Percentiles rank a stretch among this genome's conserved stretches.
Conservation (phyloP, 306 rosid species). For the Fragaria vesca region DNA sequence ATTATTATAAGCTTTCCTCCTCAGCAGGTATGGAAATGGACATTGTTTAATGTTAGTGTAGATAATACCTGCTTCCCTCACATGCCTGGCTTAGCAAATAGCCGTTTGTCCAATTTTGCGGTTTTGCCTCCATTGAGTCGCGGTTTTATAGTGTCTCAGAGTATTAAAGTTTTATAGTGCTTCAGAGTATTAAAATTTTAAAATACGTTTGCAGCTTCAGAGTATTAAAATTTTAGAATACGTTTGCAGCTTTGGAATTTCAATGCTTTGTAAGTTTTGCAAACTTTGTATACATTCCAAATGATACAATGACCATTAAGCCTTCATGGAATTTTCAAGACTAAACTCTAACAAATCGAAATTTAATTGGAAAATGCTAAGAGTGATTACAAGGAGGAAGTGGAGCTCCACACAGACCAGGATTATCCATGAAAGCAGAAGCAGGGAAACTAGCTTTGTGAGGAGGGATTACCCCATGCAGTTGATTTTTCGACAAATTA, state of each 20-base stretch:
- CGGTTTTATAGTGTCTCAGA: background rate
- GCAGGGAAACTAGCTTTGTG: slow-evolving; percentile 36
- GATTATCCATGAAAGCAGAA: slow-evolving; percentile 49
- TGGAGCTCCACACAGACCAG: slow-evolving; percentile 58
- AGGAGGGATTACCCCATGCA: slow-evolving; percentile 40
- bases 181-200: too few relatives aligned
- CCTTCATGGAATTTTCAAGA: background rate
- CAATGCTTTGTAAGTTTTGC: background rate
- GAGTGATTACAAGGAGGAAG: slow-evolving; percentile 53
- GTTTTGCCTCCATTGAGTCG: background rate
- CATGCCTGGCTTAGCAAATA: background rate
- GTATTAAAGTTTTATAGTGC: background rate
- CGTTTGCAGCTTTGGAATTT: background rate
- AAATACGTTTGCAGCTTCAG: too few relatives aligned
- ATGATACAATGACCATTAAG: background rate
- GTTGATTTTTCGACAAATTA: slow-evolving; percentile 44
- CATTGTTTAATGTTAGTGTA: background rate
- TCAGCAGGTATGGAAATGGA: background rate
- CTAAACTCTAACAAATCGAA: background rate
- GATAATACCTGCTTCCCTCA: background rate
- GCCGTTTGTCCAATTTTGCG: background rate
- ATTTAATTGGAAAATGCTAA: background rate
- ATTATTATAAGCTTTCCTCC: background rate
- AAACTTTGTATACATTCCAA: background rate
- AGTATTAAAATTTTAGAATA: too few relatives aligned